A percentile compares a stretch with the other conserved stretches of the same genome.
Conservation (phyloP, 2,329 filamentous ascomycete genomes). For the Pestalotiopsis sp. region DNA sequence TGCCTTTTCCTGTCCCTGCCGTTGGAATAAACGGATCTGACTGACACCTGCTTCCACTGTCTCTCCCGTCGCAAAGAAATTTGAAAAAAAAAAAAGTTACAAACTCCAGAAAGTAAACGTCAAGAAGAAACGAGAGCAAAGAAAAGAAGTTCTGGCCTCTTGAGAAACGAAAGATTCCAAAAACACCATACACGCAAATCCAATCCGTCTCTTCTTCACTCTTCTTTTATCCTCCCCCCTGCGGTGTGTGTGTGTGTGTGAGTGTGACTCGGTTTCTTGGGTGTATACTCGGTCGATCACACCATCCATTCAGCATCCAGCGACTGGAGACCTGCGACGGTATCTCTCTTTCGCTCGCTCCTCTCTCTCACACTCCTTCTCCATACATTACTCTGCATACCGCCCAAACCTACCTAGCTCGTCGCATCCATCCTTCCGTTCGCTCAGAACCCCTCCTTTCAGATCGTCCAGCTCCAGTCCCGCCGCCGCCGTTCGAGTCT, state of each 20-base stretch:
- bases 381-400: background rate
- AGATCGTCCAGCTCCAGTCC: background rate
- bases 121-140: no score
- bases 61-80: background rate
- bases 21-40: background rate
- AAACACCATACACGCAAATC: no score
- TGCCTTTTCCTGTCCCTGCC: background rate
- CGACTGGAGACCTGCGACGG: background rate
- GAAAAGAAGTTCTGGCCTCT: no score
- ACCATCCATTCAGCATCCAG: background rate
- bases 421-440: background rate
- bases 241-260: background rate
- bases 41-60: background rate
- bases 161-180: no score
- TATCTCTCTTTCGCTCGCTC: background rate
- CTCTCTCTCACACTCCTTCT: background rate
- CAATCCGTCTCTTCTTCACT: background rate
- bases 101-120: no score
- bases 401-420: background rate
- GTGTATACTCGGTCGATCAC: background rate
- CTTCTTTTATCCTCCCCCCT: background rate
- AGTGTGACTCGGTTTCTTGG: background rate
- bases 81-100: no score
- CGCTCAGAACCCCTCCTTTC: background rate
- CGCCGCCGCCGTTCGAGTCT: background rate